Evolutionary conservation across 257 asterid species (phyloP), one percentile per base, ranked within the genome.

Genomic region (Rhazya stricta): DNA sequence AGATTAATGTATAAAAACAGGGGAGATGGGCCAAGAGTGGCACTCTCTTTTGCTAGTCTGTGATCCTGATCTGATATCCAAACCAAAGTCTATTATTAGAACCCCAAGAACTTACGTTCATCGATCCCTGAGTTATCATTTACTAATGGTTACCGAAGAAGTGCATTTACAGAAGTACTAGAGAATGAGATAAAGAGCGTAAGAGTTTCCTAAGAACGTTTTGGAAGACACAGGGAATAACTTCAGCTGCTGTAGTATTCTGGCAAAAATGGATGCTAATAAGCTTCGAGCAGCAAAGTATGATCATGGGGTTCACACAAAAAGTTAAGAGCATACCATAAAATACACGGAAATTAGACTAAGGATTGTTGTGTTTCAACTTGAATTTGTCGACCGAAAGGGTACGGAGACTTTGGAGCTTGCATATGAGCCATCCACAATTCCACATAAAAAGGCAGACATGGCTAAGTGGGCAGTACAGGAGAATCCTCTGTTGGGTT

Each of bases 371-470:
- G 83, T 72, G 77, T 54, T 76, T 77, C 79, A 66, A 74, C 80
- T 78, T 78, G 79, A 77, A 74, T 70, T 76, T 80, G 76, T 79
- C 71, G 78, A 57, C 76, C 76, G 60, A 80, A 73, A 75, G 78
- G 68, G 72, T 69, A 1, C 1, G 48, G 50, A 36, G 71, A 66
- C 32, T 65, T 67, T 70, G 72, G 83, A 79, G 79, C 73, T 72
- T 77, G 81, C 85, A 83, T 77, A 72, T 67, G 75, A 87, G 56
- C 91, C 89, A 78, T 84, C 77, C 79, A 88, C 72, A 65, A 6
- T 65, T 37, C 70, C 48, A 2, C 18, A 73, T 51, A 65, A 66
- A 51, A 66, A 16, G 50, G 46, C 18, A 75, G 80, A 82, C 74
- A 79, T n/a, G 48, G 23, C 50, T 37, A 76, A 82, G 83, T 82